phyloP scores from a whole-genome alignment of 441 rosid species.

The Hypseocharis bilobata region DNA sequence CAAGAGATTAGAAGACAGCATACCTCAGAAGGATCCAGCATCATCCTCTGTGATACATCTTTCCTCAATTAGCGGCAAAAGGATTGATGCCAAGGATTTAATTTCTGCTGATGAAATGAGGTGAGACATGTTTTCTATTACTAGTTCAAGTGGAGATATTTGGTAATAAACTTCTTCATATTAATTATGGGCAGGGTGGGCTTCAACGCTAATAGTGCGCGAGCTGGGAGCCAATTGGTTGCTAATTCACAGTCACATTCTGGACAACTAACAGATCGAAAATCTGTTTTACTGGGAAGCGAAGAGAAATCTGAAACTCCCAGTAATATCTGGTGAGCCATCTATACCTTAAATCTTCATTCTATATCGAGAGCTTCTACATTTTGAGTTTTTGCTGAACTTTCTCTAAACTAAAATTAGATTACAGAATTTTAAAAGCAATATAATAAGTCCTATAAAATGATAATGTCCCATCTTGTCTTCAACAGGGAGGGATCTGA shows the following conservation, averaged over 20 bases:
- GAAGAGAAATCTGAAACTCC: conserved; percentile 22
- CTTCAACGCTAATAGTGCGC: conserved; percentile 18
- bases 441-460: neutral
- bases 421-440: conserved; percentile 1
- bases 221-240: conserved; percentile 23
- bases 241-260: conserved; percentile 18
- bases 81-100: conserved; percentile 7
- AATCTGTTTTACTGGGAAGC: conserved; percentile 23
- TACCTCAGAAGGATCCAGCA: conserved; percentile 24
- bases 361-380: conserved; percentile 5
- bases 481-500: conserved; percentile 21
- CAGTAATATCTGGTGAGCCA: conserved; percentile 26
- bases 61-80: conserved; percentile 19
- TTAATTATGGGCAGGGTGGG: conserved; percentile 24
- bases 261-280: conserved; percentile 17
- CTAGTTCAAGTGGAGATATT: neutral
- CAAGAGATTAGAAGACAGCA: conserved; percentile 28
- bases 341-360: conserved; percentile 7
- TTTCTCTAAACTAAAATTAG: neutral
- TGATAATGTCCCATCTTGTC: conserved; percentile 15
- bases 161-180: neutral
- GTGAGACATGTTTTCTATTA: conserved; percentile 5
- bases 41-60: conserved; percentile 24
- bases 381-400: neutral
- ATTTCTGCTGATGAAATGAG: conserved; percentile 13